Conservation (phyloP, 2,329 filamentous ascomycete genomes). For the Diaporthe amygdali region DNA sequence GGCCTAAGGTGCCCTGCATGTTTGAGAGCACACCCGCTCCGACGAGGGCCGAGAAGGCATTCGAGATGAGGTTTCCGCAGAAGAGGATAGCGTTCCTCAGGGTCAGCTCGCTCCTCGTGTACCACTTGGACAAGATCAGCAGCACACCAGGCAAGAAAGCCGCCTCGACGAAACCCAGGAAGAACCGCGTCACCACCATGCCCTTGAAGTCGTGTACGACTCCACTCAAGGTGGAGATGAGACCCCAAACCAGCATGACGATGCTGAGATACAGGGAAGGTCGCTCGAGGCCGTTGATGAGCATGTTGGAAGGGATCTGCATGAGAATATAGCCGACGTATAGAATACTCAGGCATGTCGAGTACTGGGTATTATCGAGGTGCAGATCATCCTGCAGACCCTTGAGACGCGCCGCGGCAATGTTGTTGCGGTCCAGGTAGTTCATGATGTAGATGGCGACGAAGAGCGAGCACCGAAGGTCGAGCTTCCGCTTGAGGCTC, state of each 20-base stretch:
- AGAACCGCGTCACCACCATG: conserved; percentile 62
- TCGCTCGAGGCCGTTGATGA: conserved; percentile 58
- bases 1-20: conserved; percentile 59
- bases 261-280: conserved; percentile 56
- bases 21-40: conserved; percentile 63
- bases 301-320: conserved; percentile 65
- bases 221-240: conserved; percentile 63
- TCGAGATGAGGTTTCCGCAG: conserved; percentile 64
- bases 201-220: conserved; percentile 56
- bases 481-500: conserved; percentile 72
- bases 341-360: conserved; percentile 67
- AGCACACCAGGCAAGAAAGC: conserved; percentile 69
- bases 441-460: conserved; percentile 80
- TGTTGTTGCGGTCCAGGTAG: conserved; percentile 73
- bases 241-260: conserved; percentile 65
- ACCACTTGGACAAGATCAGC: conserved; percentile 70
- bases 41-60: conserved; percentile 64
- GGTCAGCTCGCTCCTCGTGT: conserved; percentile 64
- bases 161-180: conserved; percentile 67
- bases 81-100: conserved; percentile 62
- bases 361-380: conserved; percentile 63
- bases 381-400: conserved; percentile 66
- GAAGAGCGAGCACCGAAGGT: conserved; percentile 69
- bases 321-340: conserved; percentile 72
- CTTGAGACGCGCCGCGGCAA: conserved; percentile 69